Base-by-base conservation (phyloP, 352 stramenopile genomes). In the Thraustochytrium sp. region DNA sequence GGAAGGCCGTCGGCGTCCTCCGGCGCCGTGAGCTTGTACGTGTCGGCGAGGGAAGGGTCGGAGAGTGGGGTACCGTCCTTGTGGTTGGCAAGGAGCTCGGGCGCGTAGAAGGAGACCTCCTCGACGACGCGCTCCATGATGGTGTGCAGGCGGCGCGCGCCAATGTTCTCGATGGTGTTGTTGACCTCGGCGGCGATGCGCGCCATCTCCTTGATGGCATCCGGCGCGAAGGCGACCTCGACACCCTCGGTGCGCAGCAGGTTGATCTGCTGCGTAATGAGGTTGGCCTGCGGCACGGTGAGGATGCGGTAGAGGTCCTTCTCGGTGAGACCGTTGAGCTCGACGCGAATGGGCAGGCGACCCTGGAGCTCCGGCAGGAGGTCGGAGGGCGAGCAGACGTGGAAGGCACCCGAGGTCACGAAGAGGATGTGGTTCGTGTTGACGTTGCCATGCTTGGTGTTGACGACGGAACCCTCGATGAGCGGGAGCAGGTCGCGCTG, bases 401-500 rank as follows among this genome's bases (percentile, higher is more conserved):
- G 95, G 89, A 99, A 99, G 44, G 97, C 96, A 56, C 96, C 96
- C 34, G 93, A 97, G 2, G 92, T 94, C 85, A 99, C 96, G 84
- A 99, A 99, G 56, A 99, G 84, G 76, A 99, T 99, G 89, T 98
- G 98, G 89, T 99, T 96, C 74, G 97, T 99, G 89, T 98, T 98
- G 29, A 99, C 93, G 88, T 99, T 99, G 65, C 97, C 97, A 87
- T 99, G 94, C 89, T 99, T 99, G 59, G 91, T 83, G 44, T 87
- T 86, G 59, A 94, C 90, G 36, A 96, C 96, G 34, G 93, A 97
- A 51, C 97, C 97, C 91, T 99, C 97, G 82, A 99, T 98, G 29
- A 99, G 89, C 53, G 97, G 97, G 68, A 99, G 89, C 76, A 99
- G 85, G 84, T 99, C 97, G 75, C 97, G 94, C 89, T 99, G 97